phyloP scores from a whole-genome alignment of 192 early-diverging fungal genomes.

The Dissophora globulifera region DNA sequence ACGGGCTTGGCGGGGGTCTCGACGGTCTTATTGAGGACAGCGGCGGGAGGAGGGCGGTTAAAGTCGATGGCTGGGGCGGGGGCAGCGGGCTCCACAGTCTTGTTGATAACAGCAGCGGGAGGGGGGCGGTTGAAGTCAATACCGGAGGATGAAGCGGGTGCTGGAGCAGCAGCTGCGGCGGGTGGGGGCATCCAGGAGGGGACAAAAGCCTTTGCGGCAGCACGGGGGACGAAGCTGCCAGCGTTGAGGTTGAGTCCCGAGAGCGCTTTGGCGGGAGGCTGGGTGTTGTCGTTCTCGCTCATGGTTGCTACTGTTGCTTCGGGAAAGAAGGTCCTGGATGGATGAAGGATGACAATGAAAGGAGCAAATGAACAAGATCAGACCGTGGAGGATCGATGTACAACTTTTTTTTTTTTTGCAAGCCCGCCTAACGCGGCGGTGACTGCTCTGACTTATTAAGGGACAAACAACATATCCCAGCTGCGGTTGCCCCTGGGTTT shows the following conservation, averaged over 20 bases:
- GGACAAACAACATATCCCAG: too few relatives aligned
- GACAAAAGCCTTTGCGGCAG: slow-evolving; percentile 77
- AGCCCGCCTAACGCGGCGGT: too few relatives aligned
- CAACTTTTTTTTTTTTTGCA: too few relatives aligned
- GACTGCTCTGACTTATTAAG: too few relatives aligned
- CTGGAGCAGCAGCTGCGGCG: slow-evolving; percentile 56
- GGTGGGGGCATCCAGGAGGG: slow-evolving; percentile 65
- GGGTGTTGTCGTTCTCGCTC: slow-evolving; percentile 42
- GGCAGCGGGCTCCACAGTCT: slow-evolving; percentile 28
- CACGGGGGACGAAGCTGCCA: slow-evolving; percentile 73
- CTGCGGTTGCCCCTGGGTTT: too few relatives aligned
- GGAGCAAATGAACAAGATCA: slow-evolving; percentile 15
- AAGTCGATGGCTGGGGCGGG: slow-evolving; percentile 30
- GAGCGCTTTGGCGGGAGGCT: slow-evolving; percentile 51
- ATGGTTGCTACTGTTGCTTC: slow-evolving; percentile 25
- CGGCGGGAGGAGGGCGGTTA: slow-evolving; percentile 28
- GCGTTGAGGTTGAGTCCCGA: slow-evolving; percentile 70
- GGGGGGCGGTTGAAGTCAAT: slow-evolving; percentile 22
- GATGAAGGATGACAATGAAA: background rate
- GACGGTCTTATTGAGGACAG: slow-evolving; percentile 44
- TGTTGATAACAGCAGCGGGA: slow-evolving; percentile 22
- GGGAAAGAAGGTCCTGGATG: slow-evolving; percentile 5
- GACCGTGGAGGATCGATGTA: too few relatives aligned
- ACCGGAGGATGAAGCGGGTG: slow-evolving; percentile 37
- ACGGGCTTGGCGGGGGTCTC: slow-evolving; percentile 37